Evolutionary conservation across 2,329 filamentous ascomycete genomes (phyloP), one percentile per base, ranked within the genome.

Genomic region (Trichophyton verrucosum): DNA sequence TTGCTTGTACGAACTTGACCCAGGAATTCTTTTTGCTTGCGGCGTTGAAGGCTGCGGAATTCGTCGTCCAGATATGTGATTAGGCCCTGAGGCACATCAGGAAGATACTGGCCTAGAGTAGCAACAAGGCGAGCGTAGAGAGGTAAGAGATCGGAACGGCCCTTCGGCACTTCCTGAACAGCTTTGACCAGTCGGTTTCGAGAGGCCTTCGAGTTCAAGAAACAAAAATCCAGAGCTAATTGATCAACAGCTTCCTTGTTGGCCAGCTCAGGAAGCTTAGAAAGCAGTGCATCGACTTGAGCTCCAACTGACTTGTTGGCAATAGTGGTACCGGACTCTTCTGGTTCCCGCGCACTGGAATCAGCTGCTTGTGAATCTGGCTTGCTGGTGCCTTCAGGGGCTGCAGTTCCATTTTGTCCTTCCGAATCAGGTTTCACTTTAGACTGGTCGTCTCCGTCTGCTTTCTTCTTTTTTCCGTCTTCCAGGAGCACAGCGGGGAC

Each of bases 221-320:
- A 99, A 75, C 94, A 97, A 71, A 99, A 99, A 69, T 97, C 92
- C 64, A 96, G 87, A 6, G 95, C 94, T 55, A 89, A 86, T 72
- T 96, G 87, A 70, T 99, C 94, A 60, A 96, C 89, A 58, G 85
- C 80, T 58, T 99, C 95, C 70, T 96, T 97, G 69, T 83, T 92
- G 42, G 89, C 92, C 59, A 99, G 78, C 63, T 97, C 92, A 0
- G 91, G 91, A n/a, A 99, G 81, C 22, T 90, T 86, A 22, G 90
- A 82, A 33, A 99, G 79, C 44, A 99, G 80, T 15, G 90, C 88
- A 73, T 99, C 95, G 1, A 99, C 94, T 72, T 99, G 94, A 2
- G 94, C 92, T 57, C 94, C 94, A 62, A 97, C 94, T 2, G 91
- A 96, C 76, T 96, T 97, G 78, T 97, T 99, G 33, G 88, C 90